A percentile compares a stretch with the other conserved stretches of the same genome.
Conservation (phyloP, 2,329 filamentous ascomycete genomes). For the Elsinoe necatrix region DNA sequence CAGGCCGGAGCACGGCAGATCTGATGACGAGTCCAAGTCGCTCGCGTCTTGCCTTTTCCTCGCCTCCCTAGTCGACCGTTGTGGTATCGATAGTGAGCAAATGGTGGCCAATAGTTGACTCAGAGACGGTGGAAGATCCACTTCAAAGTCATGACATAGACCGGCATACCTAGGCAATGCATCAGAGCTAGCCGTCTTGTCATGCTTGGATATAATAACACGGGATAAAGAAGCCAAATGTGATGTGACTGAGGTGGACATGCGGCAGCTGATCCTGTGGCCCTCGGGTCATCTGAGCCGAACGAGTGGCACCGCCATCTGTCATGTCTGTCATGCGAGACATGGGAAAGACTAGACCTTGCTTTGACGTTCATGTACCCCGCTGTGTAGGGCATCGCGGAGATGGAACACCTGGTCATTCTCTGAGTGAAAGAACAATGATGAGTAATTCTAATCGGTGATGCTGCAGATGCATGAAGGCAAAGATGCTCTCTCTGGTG, state of each 20-base stretch:
- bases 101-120: constrained; percentile 13
- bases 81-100: constrained; percentile 10
- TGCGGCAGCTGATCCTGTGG: neutral
- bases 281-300: neutral
- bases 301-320: neutral
- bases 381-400: neutral
- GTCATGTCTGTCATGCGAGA: neutral
- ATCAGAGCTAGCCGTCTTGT: neutral
- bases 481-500: neutral
- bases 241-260: neutral
- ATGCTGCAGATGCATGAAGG: neutral
- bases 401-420: neutral
- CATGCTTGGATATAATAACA: neutral
- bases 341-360: neutral
- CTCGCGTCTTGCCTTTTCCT: neutral
- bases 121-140: constrained; percentile 1
- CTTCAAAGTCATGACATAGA: neutral
- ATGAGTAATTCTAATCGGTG: neutral
- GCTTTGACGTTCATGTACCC: constrained; percentile 2
- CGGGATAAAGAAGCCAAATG: neutral
- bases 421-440: neutral
- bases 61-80: constrained; percentile 10
- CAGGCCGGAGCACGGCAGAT: neutral
- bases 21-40: neutral
- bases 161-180: neutral